Percentiles rank a stretch among this genome's conserved stretches.
phyloP scores from a whole-genome alignment of 2,329 filamentous ascomycete genomes.

The Boeremia exigua region DNA sequence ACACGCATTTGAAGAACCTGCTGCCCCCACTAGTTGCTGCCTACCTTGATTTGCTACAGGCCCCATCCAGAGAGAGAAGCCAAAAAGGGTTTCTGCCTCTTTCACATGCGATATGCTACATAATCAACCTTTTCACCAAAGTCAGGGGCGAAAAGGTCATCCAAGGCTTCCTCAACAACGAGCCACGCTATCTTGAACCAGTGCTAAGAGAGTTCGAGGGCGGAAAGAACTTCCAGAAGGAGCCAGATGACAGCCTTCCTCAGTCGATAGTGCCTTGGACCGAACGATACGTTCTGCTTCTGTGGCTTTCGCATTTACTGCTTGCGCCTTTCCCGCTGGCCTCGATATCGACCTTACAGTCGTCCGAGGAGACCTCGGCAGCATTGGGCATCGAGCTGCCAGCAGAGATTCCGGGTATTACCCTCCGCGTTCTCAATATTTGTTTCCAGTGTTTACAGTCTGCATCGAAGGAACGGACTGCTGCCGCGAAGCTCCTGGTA shows the following conservation, averaged over 20 bases:
- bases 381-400: constrained; percentile 62
- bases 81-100: constrained; percentile 37
- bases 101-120: constrained; percentile 69
- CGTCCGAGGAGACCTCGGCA: constrained; percentile 37
- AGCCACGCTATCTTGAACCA: constrained; percentile 82
- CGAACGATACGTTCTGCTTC: constrained; percentile 82
- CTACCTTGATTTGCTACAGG: constrained; percentile 71
- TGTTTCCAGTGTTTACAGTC: constrained; percentile 74
- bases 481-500: constrained; percentile 82
- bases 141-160: constrained; percentile 93
- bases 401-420: constrained; percentile 69
- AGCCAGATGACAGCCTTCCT: constrained; percentile 21
- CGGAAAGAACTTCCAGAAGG: constrained; percentile 44
- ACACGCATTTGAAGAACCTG: constrained; percentile 78
- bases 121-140: constrained; percentile 93
- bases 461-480: constrained; percentile 86
- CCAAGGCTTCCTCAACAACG: constrained; percentile 87
- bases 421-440: constrained; percentile 72
- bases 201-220: constrained; percentile 77
- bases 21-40: constrained; percentile 76
- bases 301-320: constrained; percentile 71
- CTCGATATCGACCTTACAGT: constrained; percentile 71
- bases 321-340: constrained; percentile 86
- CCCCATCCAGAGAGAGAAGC: constrained; percentile 26
- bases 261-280: constrained; percentile 67